phyloP scores from a whole-genome alignment of 768 basidiomycete species.

The Amanita rubescens region DNA sequence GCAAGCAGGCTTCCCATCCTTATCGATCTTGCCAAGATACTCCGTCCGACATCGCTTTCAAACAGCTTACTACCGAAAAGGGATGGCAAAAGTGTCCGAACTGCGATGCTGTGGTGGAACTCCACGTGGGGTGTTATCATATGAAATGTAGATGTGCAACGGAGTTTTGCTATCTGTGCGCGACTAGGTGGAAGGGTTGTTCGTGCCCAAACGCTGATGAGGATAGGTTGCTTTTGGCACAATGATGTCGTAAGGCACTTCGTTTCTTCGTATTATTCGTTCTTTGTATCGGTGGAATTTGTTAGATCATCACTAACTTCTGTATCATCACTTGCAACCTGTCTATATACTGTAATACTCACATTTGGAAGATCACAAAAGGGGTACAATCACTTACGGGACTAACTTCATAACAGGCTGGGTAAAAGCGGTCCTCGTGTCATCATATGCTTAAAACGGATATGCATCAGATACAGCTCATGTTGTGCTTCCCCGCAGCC shows the following conservation, averaged over 20 bases:
- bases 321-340: too few relatives aligned
- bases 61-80: slow-evolving; percentile 34
- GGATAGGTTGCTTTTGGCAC: slow-evolving; percentile 31
- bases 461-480: too few relatives aligned
- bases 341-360: too few relatives aligned
- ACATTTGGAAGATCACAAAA: too few relatives aligned
- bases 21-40: slow-evolving; percentile 29
- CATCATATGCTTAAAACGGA: too few relatives aligned
- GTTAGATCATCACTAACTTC: too few relatives aligned
- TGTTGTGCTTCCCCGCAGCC: too few relatives aligned
- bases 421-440: too few relatives aligned
- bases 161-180: slow-evolving; percentile 63
- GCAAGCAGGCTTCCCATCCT: slow-evolving; percentile 41
- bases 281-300: neutral
- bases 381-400: too few relatives aligned
- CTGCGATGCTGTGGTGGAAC: slow-evolving; percentile 50
- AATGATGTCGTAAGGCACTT: slow-evolving; percentile 14
- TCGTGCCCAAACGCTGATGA: slow-evolving; percentile 62
- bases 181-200: slow-evolving; percentile 55
- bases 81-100: slow-evolving; percentile 61
- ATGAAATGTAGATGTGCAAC: slow-evolving; percentile 54
- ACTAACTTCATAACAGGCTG: too few relatives aligned
- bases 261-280: neutral
- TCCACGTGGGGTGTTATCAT: slow-evolving; percentile 52
- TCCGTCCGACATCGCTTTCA: slow-evolving; percentile 16